phyloP scores from a whole-genome alignment of 2,329 filamentous ascomycete genomes.

The Pseudogymnoascus sp. region DNA sequence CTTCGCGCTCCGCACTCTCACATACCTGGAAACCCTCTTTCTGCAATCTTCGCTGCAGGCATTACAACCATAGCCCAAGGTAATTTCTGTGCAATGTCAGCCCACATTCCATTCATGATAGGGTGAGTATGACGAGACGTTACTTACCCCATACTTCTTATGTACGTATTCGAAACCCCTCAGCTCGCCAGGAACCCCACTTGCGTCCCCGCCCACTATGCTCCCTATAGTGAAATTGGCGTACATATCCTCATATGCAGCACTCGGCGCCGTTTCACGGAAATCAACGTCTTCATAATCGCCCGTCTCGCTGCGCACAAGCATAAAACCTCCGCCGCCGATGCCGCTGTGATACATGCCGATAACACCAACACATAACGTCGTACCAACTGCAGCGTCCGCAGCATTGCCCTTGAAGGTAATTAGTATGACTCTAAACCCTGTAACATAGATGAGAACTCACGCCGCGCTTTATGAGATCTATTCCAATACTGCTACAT shows the following conservation, averaged over 20 bases:
- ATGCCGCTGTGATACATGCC: conserved; percentile 77
- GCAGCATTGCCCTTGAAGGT: conserved; percentile 57
- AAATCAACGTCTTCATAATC: conserved; percentile 84
- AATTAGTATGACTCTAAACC: conserved; percentile 17
- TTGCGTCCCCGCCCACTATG: conserved; percentile 63
- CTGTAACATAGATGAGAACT: conserved; percentile 12
- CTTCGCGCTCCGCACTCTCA: neutral
- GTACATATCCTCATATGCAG: conserved; percentile 80
- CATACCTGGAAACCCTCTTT: conserved; percentile 54
- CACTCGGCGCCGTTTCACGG: conserved; percentile 76
- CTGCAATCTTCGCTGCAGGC: conserved; percentile 67
- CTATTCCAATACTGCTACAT: conserved; percentile 45
- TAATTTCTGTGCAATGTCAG: conserved; percentile 35
- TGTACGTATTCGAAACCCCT: conserved; percentile 75
- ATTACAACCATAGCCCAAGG: conserved; percentile 65
- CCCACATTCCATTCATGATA: neutral
- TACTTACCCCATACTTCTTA: conserved; percentile 53
- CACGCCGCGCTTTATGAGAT: conserved; percentile 42
- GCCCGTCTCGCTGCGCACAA: conserved; percentile 66
- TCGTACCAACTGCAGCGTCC: conserved; percentile 66
- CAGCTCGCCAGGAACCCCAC: conserved; percentile 66
- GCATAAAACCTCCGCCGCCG: conserved; percentile 84
- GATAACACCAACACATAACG: conserved; percentile 67
- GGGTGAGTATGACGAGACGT: neutral
- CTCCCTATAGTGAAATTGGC: conserved; percentile 59